Evolutionary conservation across 768 basidiomycete genomes (phyloP), one percentile per base, ranked within the genome.

Genomic region (Zangia roseola): DNA sequence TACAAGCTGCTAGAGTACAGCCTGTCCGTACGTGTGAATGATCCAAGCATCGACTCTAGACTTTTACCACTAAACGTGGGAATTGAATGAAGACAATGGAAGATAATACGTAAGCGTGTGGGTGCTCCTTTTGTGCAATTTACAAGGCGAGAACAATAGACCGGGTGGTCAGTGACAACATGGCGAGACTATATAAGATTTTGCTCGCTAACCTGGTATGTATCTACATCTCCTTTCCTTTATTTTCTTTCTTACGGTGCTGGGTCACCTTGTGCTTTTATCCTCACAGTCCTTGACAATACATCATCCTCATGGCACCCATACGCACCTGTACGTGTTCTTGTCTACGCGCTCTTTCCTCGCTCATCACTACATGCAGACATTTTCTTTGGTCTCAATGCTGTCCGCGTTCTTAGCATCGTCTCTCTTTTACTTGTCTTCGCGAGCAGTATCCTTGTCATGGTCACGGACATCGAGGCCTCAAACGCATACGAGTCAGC

Each of bases 381-480:
- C 57, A 61, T 79, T 21, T 93, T 91, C 73, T 82, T 89, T 60
- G 80, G 77, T 39, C 84, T 95, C 61, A 94, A 95, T 61, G 76
- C 64, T 61, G 78, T 90, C 61, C 89, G 94, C 24, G 69, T 78
- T 30, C 68, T 97, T 39, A 91, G 89, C 69, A 82, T 97, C 58
- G 76, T 94, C 43, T 77, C 82, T 8, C 77, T 95, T 44, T 53
- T 88, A 7, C 81, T 94, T 40, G 88, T 92, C 37, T 86, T 95
- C 53, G 73, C 88, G 13, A 90, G 81, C 72, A 91, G 81, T 52
- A 82, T 89, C 51, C 78, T 88, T 45, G 83, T 82, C 23, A 76
- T 91, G 37, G 84, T 84, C 23, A 76, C 79, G 43, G 88, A 91
- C 61, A 68, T 92, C 52, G 72, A 84, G 56, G 88, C 89, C 14